Percentiles rank a stretch among this genome's conserved stretches.
These are phyloP conservation scores for Sambucus nigra DNA, from an alignment of 129 eudicot genomes.

Conservation along the genomic window DNA sequence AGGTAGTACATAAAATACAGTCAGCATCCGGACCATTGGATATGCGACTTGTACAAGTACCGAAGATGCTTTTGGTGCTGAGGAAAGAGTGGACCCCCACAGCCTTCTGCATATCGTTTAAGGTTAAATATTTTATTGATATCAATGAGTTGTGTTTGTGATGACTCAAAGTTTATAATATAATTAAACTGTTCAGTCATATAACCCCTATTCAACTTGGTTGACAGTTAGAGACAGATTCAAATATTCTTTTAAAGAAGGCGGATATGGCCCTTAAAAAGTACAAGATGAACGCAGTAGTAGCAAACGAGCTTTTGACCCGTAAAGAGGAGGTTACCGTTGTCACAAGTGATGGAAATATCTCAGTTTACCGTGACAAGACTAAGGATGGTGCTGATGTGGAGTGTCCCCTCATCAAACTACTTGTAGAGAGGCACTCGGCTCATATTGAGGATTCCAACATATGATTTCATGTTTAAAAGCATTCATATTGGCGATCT, in stretches of 20 bases:
- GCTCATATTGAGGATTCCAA: constrained; percentile 32
- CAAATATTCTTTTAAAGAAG: constrained; percentile 65
- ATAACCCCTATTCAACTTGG: background rate
- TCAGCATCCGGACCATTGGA: constrained; percentile 93
- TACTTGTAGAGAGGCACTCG: constrained; percentile 57
- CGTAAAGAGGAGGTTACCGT: constrained; percentile 85
- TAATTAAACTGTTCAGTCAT: background rate
- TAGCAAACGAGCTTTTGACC: constrained; percentile 80
- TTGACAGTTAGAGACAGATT: constrained; percentile 79
- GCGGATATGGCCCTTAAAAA: constrained; percentile 64
- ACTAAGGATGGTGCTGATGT: constrained; percentile 37
- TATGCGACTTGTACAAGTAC: constrained; percentile 94
- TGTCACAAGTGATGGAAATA: constrained; percentile 40
- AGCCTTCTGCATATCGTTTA: constrained; percentile 82
- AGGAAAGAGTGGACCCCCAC: constrained; percentile 88
- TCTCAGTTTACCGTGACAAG: constrained; percentile 48
- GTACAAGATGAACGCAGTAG: constrained; percentile 86
- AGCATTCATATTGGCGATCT: too few species aligned
- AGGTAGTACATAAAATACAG: constrained; percentile 83
- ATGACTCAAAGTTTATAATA: background rate
- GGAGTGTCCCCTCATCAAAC: constrained; percentile 64
- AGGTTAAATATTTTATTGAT: constrained; percentile 31
- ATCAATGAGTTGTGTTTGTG: background rate
- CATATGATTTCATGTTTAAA: constrained; percentile 20
- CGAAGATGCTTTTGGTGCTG: constrained; percentile 83